Conservation (phyloP, 2,329 filamentous ascomycete species). For the Penicillium digitatum region DNA sequence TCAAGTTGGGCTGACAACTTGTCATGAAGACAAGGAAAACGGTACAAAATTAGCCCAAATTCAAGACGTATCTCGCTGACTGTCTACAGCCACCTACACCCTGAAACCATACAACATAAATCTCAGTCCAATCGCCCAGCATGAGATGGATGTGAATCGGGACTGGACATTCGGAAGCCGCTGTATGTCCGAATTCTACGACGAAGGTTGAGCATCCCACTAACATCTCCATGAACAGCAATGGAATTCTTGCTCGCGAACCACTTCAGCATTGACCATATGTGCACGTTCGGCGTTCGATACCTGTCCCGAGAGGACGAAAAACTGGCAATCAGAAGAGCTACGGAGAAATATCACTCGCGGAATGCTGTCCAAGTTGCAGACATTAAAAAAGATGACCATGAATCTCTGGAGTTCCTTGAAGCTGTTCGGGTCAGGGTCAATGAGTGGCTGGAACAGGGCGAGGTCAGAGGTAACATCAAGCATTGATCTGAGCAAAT, state of each 20-base stretch:
- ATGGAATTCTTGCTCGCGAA: slow-evolving; percentile 58
- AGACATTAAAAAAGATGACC: slow-evolving; percentile 50
- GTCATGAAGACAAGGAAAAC: slow-evolving; percentile 52
- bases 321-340: slow-evolving; percentile 43
- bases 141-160: slow-evolving; percentile 56
- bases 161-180: slow-evolving; percentile 57
- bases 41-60: slow-evolving; percentile 4
- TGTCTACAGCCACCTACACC: slow-evolving; percentile 48
- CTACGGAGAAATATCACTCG: slow-evolving; percentile 41
- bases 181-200: slow-evolving; percentile 32
- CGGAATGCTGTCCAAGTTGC: slow-evolving; percentile 37
- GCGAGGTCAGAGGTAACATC: slow-evolving; percentile 16
- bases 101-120: slow-evolving; percentile 63
- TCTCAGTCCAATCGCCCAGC: slow-evolving; percentile 54
- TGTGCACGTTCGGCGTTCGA: slow-evolving; percentile 56
- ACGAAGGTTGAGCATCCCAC: neutral
- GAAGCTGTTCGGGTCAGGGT: slow-evolving; percentile 45
- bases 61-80: slow-evolving; percentile 36
- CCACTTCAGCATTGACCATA: slow-evolving; percentile 55
- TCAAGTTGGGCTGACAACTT: slow-evolving; percentile 64
- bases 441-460: slow-evolving; percentile 43
- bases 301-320: slow-evolving; percentile 62
- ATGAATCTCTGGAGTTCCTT: slow-evolving; percentile 52
- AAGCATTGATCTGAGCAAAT: neutral
- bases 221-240: slow-evolving; percentile 37